Conservation (phyloP, 148 eudicot species). For the Dysphania ambrosioides region DNA sequence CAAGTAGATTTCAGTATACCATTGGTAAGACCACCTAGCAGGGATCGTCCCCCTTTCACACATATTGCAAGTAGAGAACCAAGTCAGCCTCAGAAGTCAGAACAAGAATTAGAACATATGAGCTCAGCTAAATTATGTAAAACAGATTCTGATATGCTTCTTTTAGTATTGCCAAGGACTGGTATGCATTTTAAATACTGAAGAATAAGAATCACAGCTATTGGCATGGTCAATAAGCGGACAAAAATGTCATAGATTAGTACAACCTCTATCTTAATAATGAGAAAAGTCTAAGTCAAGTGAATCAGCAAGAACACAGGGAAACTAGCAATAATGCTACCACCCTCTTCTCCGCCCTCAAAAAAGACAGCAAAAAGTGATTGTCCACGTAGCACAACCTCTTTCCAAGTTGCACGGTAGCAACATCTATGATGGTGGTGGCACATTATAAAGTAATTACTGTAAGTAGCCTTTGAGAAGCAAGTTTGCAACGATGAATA, state of each 20-base stretch:
- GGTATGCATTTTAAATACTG: neutral
- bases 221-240: neutral
- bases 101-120: neutral
- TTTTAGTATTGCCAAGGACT: neutral
- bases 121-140: neutral
- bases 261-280: neutral
- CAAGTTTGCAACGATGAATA: neutral
- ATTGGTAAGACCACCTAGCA: slow-evolving; percentile 45
- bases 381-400: neutral
- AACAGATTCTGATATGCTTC: neutral
- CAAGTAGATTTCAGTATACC: slow-evolving; percentile 29
- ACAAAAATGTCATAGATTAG: neutral
- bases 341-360: neutral
- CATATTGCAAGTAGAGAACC: slow-evolving; percentile 8
- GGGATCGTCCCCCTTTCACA: slow-evolving; percentile 46
- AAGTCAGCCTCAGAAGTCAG: slow-evolving; percentile 18
- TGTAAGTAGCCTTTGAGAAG: neutral
- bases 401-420: neutral
- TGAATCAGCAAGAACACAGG: neutral
- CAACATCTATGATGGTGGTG: neutral
- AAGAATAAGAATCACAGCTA: neutral
- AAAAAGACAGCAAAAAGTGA: neutral
- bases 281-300: neutral
- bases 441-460: neutral
- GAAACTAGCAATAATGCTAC: neutral